These are phyloP conservation scores for Rhazya stricta DNA, from an alignment of 257 asterid genomes.

Conservation along the genomic window DNA sequence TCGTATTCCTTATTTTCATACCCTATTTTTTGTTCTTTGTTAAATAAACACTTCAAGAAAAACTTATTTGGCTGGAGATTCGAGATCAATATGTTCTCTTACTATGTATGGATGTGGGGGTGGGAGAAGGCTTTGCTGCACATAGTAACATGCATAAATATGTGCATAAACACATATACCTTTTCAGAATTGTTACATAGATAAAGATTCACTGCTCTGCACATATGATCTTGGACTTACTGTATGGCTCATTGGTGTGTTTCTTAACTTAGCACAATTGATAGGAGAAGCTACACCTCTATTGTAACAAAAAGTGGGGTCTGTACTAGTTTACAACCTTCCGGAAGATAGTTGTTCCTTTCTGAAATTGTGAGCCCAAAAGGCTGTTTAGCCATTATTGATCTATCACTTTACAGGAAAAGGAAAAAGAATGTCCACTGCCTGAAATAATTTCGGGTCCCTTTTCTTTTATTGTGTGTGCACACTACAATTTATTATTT, in stretches of 20 bases:
- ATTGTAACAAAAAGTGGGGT: background rate
- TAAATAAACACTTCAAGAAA: background rate
- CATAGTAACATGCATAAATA: no score
- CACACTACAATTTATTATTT: background rate
- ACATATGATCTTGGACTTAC: background rate
- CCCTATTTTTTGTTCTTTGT: background rate
- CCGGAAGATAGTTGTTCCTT: background rate
- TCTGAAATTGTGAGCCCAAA: background rate
- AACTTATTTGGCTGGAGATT: background rate
- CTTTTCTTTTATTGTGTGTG: background rate
- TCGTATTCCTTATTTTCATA: background rate
- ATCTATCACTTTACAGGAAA: background rate
- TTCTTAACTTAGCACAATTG: background rate
- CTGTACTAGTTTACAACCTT: background rate
- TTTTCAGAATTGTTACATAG: background rate
- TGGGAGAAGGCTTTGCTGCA: background rate
- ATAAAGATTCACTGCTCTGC: background rate
- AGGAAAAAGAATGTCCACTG: background rate
- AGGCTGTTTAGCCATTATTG: background rate
- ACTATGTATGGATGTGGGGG: background rate
- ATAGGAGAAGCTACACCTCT: background rate
- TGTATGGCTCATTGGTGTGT: background rate
- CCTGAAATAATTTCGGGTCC: background rate
- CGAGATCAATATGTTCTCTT: background rate
- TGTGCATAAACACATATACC: no score